phyloP scores from a whole-genome alignment of 495 filamentous ascomycete species.

The Glarea lozoyensis region DNA sequence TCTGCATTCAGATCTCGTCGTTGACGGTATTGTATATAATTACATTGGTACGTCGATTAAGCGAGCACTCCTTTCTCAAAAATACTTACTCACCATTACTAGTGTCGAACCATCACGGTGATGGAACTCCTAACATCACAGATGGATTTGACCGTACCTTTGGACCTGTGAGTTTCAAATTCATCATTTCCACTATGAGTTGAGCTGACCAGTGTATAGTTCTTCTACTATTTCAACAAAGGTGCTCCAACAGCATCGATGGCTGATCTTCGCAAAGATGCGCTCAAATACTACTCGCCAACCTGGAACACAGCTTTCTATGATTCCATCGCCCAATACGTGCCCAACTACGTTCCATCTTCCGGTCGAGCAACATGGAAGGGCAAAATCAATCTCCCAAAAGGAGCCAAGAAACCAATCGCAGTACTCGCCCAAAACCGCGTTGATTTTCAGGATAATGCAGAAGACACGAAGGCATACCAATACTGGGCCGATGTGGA shows the following conservation, averaged over 20 bases:
- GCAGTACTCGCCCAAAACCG: slow-evolving; percentile 42
- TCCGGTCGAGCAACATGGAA: slow-evolving; percentile 31
- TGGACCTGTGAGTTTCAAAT: slow-evolving; percentile 27
- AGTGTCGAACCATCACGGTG: slow-evolving; percentile 48
- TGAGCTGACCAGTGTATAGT: slow-evolving; percentile 10
- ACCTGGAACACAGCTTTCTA: slow-evolving; percentile 46
- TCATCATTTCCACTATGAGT: neutral
- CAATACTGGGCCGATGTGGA: slow-evolving; percentile 51
- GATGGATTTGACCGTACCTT: slow-evolving; percentile 49
- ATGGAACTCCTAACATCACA: slow-evolving; percentile 48
- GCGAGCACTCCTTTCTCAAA: too few relatives aligned
- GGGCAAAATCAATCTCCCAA: slow-evolving; percentile 36
- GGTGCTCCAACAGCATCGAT: slow-evolving; percentile 31
- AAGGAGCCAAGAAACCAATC: slow-evolving; percentile 33
- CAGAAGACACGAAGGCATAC: slow-evolving; percentile 34
- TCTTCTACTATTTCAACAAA: slow-evolving; percentile 50
- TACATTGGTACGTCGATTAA: slow-evolving; percentile 24
- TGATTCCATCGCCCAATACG: slow-evolving; percentile 44
- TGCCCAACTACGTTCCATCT: slow-evolving; percentile 42
- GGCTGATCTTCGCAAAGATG: slow-evolving; percentile 36
- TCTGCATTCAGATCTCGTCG: slow-evolving; percentile 45
- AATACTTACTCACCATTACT: slow-evolving; percentile 22
- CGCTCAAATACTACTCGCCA: slow-evolving; percentile 33
- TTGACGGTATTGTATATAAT: slow-evolving; percentile 51
- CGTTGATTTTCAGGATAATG: slow-evolving; percentile 50